Evolutionary conservation across 1,284 basidiomycete species (phyloP), one percentile per base, ranked within the genome.

Genomic region (Ceratobasidium sp.): DNA sequence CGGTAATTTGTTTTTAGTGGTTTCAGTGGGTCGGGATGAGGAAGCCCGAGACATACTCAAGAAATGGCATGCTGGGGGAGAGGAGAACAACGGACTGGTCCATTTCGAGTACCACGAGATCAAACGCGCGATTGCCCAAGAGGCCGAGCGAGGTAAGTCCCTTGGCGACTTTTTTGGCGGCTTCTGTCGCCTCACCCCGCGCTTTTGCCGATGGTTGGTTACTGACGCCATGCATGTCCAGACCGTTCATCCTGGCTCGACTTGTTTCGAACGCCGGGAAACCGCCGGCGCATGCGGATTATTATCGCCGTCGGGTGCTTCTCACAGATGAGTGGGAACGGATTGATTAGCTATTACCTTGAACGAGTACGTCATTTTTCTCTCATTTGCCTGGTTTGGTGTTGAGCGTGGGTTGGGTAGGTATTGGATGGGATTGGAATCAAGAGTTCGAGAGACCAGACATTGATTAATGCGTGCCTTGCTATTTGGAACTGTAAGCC

Each of bases 321-420:
- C 58, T 74, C 75, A 18, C 77, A 78, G 74, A 78, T 77, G 74
- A 75, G 75, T 34, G 79, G 79, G 21, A 77, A 77, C 71, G 77
- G 77, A 53, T 71, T 78, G 65, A 71, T 78, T 39, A 88, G 86
- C 0, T 88, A 88, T 76, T 90, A 90, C 76, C 88, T 87, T 58
- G 64, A 55, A 23, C 28, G 39, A 36, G 64, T 67, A 36, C 36
- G 52, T 48, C 12, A n/a, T 55, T 55, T 34, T n/a, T 55, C 9
- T 3, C 16, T 43, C 50, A 26, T 32, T 48, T n/a, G 32, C 32
- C 18, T 45, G 39, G 18, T 30, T n/a, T 8, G 26, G 9, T 30
- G 46, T 14, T 36, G 28, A 34, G 14, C 21, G 61, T 32, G 48
- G 58, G 21, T 64, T 16, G 8, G 45, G 16, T 58, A 69, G 65